These are phyloP conservation scores for Mortierella hygrophila DNA, from an alignment of 192 early-diverging fungal species.

Conservation along the genomic window DNA sequence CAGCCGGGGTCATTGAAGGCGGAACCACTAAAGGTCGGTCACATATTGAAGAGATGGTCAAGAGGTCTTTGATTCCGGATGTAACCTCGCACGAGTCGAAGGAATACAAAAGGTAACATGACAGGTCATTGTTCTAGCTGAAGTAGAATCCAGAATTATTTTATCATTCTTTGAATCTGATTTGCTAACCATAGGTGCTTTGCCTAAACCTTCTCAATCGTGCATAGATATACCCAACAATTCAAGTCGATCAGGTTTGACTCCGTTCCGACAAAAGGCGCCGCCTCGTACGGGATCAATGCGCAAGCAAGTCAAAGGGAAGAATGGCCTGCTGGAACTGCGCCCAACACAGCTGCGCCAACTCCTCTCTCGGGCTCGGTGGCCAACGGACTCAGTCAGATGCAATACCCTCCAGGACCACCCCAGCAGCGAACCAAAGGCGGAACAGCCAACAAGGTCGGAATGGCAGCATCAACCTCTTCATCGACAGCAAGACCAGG, in stretches of 20 bases:
- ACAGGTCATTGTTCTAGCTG: not conserved
- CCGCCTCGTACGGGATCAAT: conserved; percentile 12
- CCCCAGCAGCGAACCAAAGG: not conserved
- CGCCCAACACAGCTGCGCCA: not conserved
- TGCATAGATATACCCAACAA: conserved; percentile 44
- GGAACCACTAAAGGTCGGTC: conserved; percentile 25
- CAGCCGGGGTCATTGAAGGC: not conserved
- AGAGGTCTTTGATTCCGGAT: conserved; percentile 18
- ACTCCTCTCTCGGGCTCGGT: conserved; percentile 13
- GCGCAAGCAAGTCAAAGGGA: conserved; percentile 19
- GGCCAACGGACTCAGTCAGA: not conserved
- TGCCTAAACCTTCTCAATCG: not conserved
- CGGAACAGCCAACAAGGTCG: not conserved
- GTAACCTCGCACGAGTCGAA: conserved; percentile 30
- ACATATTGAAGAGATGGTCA: conserved; percentile 36
- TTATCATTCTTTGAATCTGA: not conserved
- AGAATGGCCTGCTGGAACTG: conserved; percentile 3
- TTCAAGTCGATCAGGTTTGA: conserved; percentile 54
- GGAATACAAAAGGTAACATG: conserved; percentile 39
- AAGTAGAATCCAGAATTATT: not conserved
- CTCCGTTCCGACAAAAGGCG: conserved; percentile 38
- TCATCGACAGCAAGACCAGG: not conserved
- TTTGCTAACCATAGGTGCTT: not conserved
- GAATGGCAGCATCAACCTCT: conserved; percentile 2
- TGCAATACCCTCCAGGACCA: conserved; percentile 12